These are phyloP conservation scores for Aspergillus sp. DNA, from an alignment of 2,329 filamentous ascomycete genomes.

Conservation along the genomic window DNA sequence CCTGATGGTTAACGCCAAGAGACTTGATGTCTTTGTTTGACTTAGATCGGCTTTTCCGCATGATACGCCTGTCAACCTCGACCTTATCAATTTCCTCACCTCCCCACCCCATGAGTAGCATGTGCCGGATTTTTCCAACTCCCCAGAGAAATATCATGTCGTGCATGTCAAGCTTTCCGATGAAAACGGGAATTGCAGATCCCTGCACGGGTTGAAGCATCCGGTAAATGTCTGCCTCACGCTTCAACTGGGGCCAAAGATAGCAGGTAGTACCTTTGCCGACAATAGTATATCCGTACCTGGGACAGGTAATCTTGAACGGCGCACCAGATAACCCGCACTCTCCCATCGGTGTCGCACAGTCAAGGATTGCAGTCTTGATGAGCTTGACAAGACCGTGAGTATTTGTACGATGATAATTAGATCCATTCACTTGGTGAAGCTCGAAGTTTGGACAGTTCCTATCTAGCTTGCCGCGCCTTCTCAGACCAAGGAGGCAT, in stretches of 20 bases:
- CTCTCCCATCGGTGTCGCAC: constrained; percentile 26
- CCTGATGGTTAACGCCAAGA: not conserved
- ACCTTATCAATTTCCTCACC: not conserved
- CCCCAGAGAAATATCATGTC: constrained; percentile 33
- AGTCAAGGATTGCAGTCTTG: constrained; percentile 25
- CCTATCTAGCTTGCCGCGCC: not conserved
- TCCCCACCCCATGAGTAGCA: not conserved
- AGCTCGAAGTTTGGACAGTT: not conserved
- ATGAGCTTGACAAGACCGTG: constrained; percentile 21
- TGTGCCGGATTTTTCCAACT: constrained; percentile 15
- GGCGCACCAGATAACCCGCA: constrained; percentile 30
- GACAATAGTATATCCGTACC: constrained; percentile 30
- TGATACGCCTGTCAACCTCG: not conserved
- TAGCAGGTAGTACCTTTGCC: constrained; percentile 35
- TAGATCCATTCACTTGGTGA: not conserved
- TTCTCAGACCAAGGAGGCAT: constrained; percentile 25
- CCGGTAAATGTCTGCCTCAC: constrained; percentile 29
- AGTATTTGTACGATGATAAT: constrained; percentile 18
- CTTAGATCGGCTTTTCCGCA: too few relatives aligned
- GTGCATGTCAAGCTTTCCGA: constrained; percentile 28
- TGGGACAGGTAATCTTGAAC: constrained; percentile 31
- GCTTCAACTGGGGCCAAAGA: constrained; percentile 28
- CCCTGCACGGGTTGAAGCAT: constrained; percentile 28
- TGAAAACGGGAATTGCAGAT: constrained; percentile 31
- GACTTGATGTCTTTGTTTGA: not conserved